Base-by-base conservation (phyloP, 345 rosid genomes). In the Nasturtium officinale region DNA sequence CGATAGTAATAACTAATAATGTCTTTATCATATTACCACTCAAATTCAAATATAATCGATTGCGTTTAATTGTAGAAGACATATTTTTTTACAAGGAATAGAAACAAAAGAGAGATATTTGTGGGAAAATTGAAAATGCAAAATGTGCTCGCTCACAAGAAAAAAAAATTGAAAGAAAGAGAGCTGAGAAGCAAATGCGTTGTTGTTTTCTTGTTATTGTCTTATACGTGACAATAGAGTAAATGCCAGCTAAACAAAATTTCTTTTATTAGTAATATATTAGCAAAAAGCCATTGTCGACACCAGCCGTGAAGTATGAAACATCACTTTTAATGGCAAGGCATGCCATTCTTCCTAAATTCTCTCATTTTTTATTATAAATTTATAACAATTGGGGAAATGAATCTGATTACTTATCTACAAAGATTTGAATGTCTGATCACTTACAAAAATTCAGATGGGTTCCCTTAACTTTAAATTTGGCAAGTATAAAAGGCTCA, bases 301-400 rank as follows among this genome's bases (percentile, higher is more conserved):
- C 77, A 73, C 48, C 18, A 64, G 71, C 65, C 65, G 65, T 46
- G 77, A 72, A 72, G 35, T 65, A 73, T 26, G 77, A 57, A 55
- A 73, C 72, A 73, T 55, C 52, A 46, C 65, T 65, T 65, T 33
- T 73, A 55, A 65, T 46, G 35, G 30, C 65, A 21, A 43, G 10
- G 3, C 71, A 64, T 64, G 50, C 50, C 58, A 73, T 53, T 29
- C 56, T 63, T 62, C 46, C 56, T 56, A 40, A 38, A 10, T 1
- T 20, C 60, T 55, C n/a, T 29, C 33, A 52, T 37, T 35, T 33
- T 48, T 25, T 15, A 59, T 25, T 2, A 7, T 2, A 3, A 11
- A 23, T n/a, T n/a, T n/a, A n/a, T n/a, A n/a, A n/a, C n/a, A 37
- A 4, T 8, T 5, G 3, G 7, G 4, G 12, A 35, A 10, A 15